Evolutionary conservation across 306 rosid species (phyloP).

Genomic region (Luffa acutangula): DNA sequence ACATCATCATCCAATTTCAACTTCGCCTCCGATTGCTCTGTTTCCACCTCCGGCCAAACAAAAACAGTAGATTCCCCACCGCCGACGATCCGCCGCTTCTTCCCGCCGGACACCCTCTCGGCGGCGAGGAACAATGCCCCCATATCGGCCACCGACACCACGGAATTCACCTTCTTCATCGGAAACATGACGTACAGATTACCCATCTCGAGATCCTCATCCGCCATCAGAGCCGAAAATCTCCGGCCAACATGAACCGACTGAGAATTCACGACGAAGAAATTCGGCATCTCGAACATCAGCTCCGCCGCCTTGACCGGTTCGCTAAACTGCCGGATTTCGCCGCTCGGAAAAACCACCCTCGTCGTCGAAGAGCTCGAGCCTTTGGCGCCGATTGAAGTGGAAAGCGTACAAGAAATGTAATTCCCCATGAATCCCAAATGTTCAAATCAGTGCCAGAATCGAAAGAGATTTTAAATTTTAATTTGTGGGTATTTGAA

Average conservation of each 20-base stretch:
- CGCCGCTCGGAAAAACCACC: slow-evolving; percentile 62
- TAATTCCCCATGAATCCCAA: slow-evolving; percentile 55
- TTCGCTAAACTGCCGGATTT: slow-evolving; percentile 22
- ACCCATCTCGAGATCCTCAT: slow-evolving; percentile 58
- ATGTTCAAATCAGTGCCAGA: not conserved
- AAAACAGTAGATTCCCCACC: not conserved
- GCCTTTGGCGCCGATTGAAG: slow-evolving; percentile 18
- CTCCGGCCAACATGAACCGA: slow-evolving; percentile 44
- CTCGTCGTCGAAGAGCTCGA: slow-evolving; percentile 16
- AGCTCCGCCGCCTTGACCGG: slow-evolving; percentile 60
- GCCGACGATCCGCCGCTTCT: not conserved
- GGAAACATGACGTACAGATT: slow-evolving; percentile 56
- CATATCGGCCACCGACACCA: slow-evolving; percentile 55
- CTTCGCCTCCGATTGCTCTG: slow-evolving; percentile 7
- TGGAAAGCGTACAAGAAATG: slow-evolving; percentile 49
- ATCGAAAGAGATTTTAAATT: not conserved
- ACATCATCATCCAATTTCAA: slow-evolving; percentile 52
- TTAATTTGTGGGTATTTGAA: not conserved
- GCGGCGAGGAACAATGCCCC: slow-evolving; percentile 37
- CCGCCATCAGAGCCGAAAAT: slow-evolving; percentile 56
- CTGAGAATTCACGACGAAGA: slow-evolving; percentile 42
- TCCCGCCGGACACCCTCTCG: slow-evolving; percentile 23
- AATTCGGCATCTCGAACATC: slow-evolving; percentile 71
- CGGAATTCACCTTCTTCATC: slow-evolving; percentile 58
- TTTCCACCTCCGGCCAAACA: not conserved